Base-by-base conservation (phyloP, 495 filamentous ascomycete species). In the Choiromyces venosus region DNA sequence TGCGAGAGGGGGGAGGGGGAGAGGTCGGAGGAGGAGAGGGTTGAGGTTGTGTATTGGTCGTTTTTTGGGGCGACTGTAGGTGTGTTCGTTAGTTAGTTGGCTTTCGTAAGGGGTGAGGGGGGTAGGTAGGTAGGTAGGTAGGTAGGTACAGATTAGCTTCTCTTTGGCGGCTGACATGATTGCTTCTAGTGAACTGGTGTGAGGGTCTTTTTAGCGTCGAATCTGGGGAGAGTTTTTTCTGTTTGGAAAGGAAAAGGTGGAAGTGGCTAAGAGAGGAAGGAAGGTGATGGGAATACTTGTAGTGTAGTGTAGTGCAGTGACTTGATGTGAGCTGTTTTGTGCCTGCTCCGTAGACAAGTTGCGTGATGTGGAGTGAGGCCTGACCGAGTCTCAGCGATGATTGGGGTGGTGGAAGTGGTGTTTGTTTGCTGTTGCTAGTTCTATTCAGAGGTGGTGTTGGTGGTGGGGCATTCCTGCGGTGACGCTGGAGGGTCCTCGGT, bases 1-100 rank as follows among this genome's bases (percentile, higher is more conserved):
- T 97, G 94, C 69, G 85, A 85, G 73, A 94, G 84, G 6, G 96
- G 92, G 78, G 75, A 78, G 44, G 70, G 69, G 35, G 18, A 39
- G 46, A 91, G 86, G 74, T 90, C 83, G 10, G 80, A 78, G 77
- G 84, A 84, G 61, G 83, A 79, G 68, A 90, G 86, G 3, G 83
- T 77, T 68, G 19, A 35, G 39, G 21, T 21, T 25, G 16, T n/a
- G 42, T 77, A 77, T 37, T 77, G 91, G 37, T 84, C 85, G 8
- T 91, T 89, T 76, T 88, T 77, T 18, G 85, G 83, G 35, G 82
- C 81, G 72, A 80, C 84, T 84, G 79, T 68, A 73, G 69, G 75
- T 25, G 37, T n/a, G n/a, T 76, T 64, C 19, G 80, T 82, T 78
- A 70, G 71, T 7, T 19, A 21, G 67, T 64, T 44, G 16, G n/a